Evolutionary conservation across 2,329 filamentous ascomycete species (phyloP).

Genomic region (Stenocarpella maydis): DNA sequence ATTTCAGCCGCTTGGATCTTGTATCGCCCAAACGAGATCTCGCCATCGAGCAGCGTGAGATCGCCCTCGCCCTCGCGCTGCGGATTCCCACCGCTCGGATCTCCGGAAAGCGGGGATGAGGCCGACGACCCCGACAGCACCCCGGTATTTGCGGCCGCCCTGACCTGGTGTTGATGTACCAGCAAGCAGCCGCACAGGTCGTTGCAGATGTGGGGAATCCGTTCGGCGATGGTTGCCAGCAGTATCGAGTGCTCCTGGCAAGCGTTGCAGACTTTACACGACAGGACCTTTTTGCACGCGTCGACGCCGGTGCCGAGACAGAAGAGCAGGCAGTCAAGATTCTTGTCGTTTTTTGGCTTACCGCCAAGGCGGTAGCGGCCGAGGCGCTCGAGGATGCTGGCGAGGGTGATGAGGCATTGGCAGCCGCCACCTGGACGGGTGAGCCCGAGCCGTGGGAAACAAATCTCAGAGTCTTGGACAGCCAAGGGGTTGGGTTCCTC

Average conservation of each 20-base stretch:
- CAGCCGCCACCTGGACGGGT: not conserved
- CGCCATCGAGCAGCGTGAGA: not conserved
- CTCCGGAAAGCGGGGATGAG: not conserved
- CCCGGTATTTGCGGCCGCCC: not conserved
- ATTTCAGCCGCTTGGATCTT: not conserved
- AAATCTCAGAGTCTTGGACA: too few species aligned
- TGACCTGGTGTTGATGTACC: not conserved
- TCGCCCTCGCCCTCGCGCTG: not conserved
- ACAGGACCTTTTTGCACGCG: not conserved
- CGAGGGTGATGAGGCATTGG: slow-evolving; percentile 2
- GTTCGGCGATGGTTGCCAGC: slow-evolving; percentile 6
- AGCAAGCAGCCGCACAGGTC: slow-evolving; percentile 6
- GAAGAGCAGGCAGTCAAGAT: slow-evolving; percentile 15
- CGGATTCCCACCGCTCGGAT: not conserved
- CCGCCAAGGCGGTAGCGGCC: slow-evolving; percentile 4
- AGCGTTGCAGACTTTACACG: not conserved
- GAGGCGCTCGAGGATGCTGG: slow-evolving; percentile 3
- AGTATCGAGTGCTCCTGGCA: slow-evolving; percentile 15
- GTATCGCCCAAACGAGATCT: slow-evolving; percentile 9
- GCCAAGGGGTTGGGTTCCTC: not conserved
- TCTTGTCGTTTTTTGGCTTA: not conserved
- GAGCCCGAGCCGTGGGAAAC: not conserved
- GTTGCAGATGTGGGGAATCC: slow-evolving; percentile 4
- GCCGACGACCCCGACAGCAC: not conserved
- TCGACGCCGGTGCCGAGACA: not conserved